A percentile compares a stretch with the other conserved stretches of the same genome.
phyloP scores from a whole-genome alignment of 345 rosid species.

The Eucalyptus tenuipes region DNA sequence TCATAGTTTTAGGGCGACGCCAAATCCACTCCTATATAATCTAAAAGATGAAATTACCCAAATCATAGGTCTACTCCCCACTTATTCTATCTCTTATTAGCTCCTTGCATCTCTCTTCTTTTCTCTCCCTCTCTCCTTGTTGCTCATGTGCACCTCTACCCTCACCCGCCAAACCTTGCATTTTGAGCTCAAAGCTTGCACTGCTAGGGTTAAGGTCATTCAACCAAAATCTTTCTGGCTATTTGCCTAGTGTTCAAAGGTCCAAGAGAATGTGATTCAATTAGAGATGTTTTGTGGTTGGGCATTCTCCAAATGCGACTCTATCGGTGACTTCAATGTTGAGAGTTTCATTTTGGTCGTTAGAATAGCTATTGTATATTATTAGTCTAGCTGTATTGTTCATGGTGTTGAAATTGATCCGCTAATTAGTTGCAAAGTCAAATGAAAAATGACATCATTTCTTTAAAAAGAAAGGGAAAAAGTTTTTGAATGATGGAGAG shows the following conservation, averaged over 20 bases:
- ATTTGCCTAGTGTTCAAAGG: not conserved
- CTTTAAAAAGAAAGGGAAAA: not conserved
- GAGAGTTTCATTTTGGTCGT: not conserved
- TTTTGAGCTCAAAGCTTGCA: no score
- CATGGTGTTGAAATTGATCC: not conserved
- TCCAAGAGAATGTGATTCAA: not conserved
- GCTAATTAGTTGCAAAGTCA: not conserved
- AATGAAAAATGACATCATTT: not conserved
- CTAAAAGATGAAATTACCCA: no score
- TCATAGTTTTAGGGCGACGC: not conserved
- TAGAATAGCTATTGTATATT: not conserved
- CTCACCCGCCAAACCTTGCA: no score
- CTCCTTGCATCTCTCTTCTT: not conserved
- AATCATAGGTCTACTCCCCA: no score
- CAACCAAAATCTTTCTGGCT: no score
- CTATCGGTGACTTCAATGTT: not conserved
- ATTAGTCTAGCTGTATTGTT: not conserved
- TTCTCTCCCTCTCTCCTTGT: no score
- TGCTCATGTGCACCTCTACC: no score
- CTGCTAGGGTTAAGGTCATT: no score
- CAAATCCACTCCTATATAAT: no score
- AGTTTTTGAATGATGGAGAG: slow-evolving; percentile 4
- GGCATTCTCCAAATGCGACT: not conserved
- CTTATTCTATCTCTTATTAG: no score
- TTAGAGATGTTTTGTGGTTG: not conserved